Evolutionary conservation across 371 early-diverging fungal genomes (phyloP).

Genomic region (Zancudomyces culisetae): DNA sequence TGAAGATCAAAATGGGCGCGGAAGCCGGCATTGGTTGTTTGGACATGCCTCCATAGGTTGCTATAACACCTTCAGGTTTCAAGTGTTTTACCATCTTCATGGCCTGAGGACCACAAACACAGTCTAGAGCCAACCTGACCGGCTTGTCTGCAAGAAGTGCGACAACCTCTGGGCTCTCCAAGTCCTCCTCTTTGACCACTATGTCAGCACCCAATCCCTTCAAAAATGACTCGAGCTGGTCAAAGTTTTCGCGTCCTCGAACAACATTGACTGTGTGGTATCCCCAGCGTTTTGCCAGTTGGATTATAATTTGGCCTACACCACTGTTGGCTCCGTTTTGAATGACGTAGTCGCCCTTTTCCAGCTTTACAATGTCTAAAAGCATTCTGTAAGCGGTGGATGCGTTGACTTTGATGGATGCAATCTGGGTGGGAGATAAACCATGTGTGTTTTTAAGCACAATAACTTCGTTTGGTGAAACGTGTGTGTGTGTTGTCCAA

Average conservation of each 20-base stretch:
- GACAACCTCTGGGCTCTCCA: conserved; percentile 26
- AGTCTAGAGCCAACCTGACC: conserved; percentile 61
- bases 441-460: conserved; percentile 6
- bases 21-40: conserved; percentile 34
- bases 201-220: conserved; percentile 52
- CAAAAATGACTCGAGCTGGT: conserved; percentile 32
- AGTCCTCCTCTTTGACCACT: conserved; percentile 40
- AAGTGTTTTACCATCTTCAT: conserved; percentile 52
- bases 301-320: conserved; percentile 88
- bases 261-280: conserved; percentile 76
- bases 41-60: conserved; percentile 85
- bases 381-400: conserved; percentile 84
- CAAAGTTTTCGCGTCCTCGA: conserved; percentile 51
- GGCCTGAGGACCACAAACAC: conserved; percentile 74
- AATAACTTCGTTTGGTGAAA: neutral
- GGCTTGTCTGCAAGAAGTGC: conserved; percentile 15
- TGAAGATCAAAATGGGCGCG: conserved; percentile 72
- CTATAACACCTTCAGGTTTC: conserved; percentile 7
- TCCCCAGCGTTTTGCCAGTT: conserved; percentile 59
- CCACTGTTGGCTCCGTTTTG: conserved; percentile 87
- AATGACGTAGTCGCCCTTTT: conserved; percentile 64
- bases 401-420: conserved; percentile 78
- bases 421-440: conserved; percentile 38
- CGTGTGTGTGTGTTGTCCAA: neutral
- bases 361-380: conserved; percentile 52